phyloP scores from a whole-genome alignment of 768 basidiomycete genomes.

The Boletus sp. region DNA sequence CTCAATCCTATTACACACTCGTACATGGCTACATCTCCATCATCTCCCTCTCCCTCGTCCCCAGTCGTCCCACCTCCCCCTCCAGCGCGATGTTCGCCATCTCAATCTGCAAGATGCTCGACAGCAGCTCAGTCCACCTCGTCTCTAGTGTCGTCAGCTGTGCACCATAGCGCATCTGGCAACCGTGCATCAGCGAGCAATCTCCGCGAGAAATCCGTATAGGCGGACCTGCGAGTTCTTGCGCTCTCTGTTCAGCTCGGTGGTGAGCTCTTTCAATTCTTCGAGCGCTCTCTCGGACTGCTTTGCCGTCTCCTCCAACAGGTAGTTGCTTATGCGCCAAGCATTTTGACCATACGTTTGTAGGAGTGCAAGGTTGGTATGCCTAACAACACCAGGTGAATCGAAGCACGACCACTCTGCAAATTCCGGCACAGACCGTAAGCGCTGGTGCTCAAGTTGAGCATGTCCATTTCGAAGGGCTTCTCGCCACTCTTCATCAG shows the following conservation, averaged over 20 bases:
- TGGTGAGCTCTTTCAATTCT: slow-evolving; percentile 71
- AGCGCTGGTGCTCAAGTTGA: slow-evolving; percentile 81
- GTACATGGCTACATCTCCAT: slow-evolving; percentile 29
- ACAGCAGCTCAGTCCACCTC: slow-evolving; percentile 91
- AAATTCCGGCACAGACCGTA: slow-evolving; percentile 49
- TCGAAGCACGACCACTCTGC: not conserved
- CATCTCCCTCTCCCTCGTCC: slow-evolving; percentile 59
- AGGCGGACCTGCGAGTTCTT: slow-evolving; percentile 75
- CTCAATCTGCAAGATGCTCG: slow-evolving; percentile 88
- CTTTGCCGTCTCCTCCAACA: slow-evolving; percentile 73
- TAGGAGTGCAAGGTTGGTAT: slow-evolving; percentile 77
- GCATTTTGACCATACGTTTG: slow-evolving; percentile 88
- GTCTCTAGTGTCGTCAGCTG: slow-evolving; percentile 81
- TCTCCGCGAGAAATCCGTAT: not conserved
- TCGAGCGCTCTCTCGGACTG: slow-evolving; percentile 71
- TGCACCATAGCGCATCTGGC: slow-evolving; percentile 70
- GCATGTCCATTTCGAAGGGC: slow-evolving; percentile 75
- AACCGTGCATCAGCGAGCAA: not conserved
- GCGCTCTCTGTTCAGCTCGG: slow-evolving; percentile 83
- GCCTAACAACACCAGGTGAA: slow-evolving; percentile 42
- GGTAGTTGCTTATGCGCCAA: slow-evolving; percentile 89
- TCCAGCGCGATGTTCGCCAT: slow-evolving; percentile 91
- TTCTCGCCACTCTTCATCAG: slow-evolving; percentile 72
- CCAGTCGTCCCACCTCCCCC: slow-evolving; percentile 65
- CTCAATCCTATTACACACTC: not conserved